These are phyloP conservation scores for Cerrena zonata DNA, from an alignment of 1,284 basidiomycete genomes.

Conservation along the genomic window DNA sequence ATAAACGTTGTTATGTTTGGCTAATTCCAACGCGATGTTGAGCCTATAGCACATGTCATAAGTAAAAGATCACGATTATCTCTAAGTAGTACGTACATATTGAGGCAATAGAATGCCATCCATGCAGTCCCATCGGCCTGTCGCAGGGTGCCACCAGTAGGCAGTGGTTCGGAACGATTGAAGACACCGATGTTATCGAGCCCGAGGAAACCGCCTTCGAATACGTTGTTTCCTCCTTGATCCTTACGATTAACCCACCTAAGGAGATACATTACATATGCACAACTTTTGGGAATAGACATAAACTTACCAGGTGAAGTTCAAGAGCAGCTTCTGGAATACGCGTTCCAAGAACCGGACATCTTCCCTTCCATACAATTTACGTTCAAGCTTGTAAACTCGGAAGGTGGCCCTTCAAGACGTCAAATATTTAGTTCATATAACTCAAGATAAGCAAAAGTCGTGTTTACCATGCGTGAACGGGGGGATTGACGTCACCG, in stretches of 20 bases:
- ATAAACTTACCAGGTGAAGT: constrained; percentile 82
- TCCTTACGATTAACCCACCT: constrained; percentile 99
- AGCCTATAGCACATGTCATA: constrained; percentile 47
- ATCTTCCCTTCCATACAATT: constrained; percentile 87
- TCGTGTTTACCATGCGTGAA: constrained; percentile 78
- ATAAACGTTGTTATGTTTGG: constrained; percentile 95
- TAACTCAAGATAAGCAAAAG: not conserved
- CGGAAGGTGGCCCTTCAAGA: constrained; percentile 80
- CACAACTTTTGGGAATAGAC: constrained; percentile 15
- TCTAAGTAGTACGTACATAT: constrained; percentile 59
- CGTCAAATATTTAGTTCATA: constrained; percentile 4
- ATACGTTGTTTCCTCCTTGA: constrained; percentile 88
- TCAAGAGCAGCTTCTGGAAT: constrained; percentile 94
- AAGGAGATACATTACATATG: not conserved
- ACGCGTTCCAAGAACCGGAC: constrained; percentile 91
- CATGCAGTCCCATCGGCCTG: constrained; percentile 98
- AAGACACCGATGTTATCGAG: constrained; percentile 97
- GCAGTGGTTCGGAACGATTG: constrained; percentile 93
- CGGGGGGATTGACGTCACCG: constrained; percentile 92
- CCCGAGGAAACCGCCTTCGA: constrained; percentile 96
- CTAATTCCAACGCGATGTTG: constrained; percentile 93
- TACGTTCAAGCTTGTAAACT: constrained; percentile 97
- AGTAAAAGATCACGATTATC: not conserved
- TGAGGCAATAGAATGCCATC: constrained; percentile 98
- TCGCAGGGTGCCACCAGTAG: constrained; percentile 85